A percentile compares a stretch with the other conserved stretches of the same genome.
Evolutionary conservation across 345 rosid species (phyloP).

Genomic region (Gossypium bickii): DNA sequence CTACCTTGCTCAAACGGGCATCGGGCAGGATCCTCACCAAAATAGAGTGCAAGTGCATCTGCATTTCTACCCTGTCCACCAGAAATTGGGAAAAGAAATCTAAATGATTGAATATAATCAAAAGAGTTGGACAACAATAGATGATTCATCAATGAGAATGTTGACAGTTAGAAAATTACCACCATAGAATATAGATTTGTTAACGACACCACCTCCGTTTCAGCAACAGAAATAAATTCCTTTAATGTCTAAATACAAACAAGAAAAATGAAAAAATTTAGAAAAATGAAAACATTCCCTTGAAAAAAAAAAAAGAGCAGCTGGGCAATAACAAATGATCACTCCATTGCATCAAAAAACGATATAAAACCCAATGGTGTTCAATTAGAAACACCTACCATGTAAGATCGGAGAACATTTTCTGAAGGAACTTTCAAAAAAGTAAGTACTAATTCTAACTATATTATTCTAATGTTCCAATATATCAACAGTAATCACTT

Average conservation of each 20-base stretch:
- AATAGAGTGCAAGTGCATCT: constrained; percentile 90
- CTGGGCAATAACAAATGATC: background rate
- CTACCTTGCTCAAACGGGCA: constrained; percentile 99
- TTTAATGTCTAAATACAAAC: constrained; percentile 54
- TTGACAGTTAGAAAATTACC: constrained; percentile 49
- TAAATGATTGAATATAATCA: constrained; percentile 7
- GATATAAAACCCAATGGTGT: background rate
- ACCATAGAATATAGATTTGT: constrained; percentile 76
- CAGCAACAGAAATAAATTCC: constrained; percentile 69
- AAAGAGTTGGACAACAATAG: background rate
- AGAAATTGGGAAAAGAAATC: background rate
- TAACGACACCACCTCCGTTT: constrained; percentile 73
- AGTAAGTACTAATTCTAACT: background rate
- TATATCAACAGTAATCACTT: background rate
- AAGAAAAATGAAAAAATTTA: constrained; percentile 7
- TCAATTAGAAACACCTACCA: background rate
- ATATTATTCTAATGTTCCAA: background rate
- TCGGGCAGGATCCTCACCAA: constrained; percentile 95
- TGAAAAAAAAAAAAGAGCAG: background rate
- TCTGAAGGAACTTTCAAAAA: constrained; percentile 1
- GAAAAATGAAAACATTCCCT: constrained; percentile 6
- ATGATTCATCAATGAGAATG: constrained; percentile 6
- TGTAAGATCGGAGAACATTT: background rate
- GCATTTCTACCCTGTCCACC: constrained; percentile 92
- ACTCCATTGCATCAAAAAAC: constrained; percentile 1